Percentiles rank a stretch among this genome's conserved stretches.
Conservation (phyloP, 2,329 filamentous ascomycete genomes). For the Exutisphaerella laricina region DNA sequence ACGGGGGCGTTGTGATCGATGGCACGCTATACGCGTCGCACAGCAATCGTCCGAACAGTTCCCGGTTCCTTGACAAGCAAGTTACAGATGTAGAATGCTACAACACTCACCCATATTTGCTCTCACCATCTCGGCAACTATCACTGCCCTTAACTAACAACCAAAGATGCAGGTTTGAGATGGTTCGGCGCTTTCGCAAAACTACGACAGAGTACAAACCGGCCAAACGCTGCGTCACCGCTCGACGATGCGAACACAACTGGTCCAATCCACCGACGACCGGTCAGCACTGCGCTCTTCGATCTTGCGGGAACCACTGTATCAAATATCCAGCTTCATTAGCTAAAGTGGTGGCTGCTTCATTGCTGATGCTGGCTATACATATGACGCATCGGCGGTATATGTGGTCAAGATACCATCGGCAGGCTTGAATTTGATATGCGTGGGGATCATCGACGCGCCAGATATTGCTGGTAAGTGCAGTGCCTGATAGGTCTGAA, state of each 20-base stretch:
- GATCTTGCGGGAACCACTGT: constrained; percentile 7
- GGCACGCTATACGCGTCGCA: constrained; percentile 5
- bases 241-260: constrained; percentile 7
- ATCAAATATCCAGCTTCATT: constrained; percentile 6
- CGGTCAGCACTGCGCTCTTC: constrained; percentile 5
- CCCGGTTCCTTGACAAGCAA: constrained; percentile 3
- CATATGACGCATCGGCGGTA: constrained; percentile 3
- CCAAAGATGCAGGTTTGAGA: constrained; percentile 1
- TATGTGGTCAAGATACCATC: constrained; percentile 9
- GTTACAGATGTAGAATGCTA: constrained; percentile 8
- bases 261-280: constrained; percentile 3
- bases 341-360: constrained; percentile 9
- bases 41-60: constrained; percentile 1
- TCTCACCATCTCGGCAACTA: constrained; percentile 7
- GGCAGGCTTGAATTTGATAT: constrained; percentile 3
- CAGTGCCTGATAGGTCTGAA: constrained; percentile 4
- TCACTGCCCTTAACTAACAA: constrained; percentile 5
- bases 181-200: constrained; percentile 8
- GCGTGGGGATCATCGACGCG: constrained; percentile 4
- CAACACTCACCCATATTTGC: constrained; percentile 2
- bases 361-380: constrained; percentile 7
- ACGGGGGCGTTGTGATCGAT: constrained; percentile 7
- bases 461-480: constrained; percentile 7
- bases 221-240: constrained; percentile 6
- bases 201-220: constrained; percentile 7